phyloP scores from a whole-genome alignment of 495 filamentous ascomycete species.

The Podospora conica region DNA sequence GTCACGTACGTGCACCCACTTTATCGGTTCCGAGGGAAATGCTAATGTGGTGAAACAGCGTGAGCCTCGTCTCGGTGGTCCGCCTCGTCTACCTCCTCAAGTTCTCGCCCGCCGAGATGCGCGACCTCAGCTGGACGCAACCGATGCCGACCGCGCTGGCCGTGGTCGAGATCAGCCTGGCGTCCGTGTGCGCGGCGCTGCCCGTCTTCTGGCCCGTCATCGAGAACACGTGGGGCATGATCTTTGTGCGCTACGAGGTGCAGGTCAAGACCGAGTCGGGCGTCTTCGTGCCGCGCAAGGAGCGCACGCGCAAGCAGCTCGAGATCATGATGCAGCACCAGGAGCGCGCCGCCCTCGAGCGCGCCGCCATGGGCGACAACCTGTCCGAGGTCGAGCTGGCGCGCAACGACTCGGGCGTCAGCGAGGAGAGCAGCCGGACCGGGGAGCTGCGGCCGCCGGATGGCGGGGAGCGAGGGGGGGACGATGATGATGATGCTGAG shows the following conservation, averaged over 20 bases:
- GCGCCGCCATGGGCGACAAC: not conserved
- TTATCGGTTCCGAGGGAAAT: too few relatives aligned
- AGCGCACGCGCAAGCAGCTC: not conserved
- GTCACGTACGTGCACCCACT: not conserved
- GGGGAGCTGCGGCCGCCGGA: not conserved
- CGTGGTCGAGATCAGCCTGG: constrained; percentile 21
- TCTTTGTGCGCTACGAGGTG: constrained; percentile 28
- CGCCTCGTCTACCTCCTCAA: not conserved
- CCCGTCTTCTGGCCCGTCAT: constrained; percentile 27
- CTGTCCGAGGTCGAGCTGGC: not conserved
- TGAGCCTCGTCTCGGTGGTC: not conserved
- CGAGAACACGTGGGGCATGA: constrained; percentile 16
- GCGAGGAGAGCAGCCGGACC: not conserved
- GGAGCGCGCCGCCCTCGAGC: not conserved
- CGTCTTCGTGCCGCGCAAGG: not conserved
- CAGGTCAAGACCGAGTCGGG: constrained; percentile 20
- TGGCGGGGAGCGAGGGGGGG: not conserved
- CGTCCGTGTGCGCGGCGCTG: constrained; percentile 24
- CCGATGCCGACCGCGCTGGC: constrained; percentile 21
- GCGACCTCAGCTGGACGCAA: constrained; percentile 26
- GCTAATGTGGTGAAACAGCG: not conserved
- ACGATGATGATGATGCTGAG: too few relatives aligned
- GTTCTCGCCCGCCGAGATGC: constrained; percentile 13
- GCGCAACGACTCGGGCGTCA: not conserved
- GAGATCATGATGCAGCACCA: not conserved